Evolutionary conservation across 768 basidiomycete genomes (phyloP).

Genomic region (Clavulina sp.): DNA sequence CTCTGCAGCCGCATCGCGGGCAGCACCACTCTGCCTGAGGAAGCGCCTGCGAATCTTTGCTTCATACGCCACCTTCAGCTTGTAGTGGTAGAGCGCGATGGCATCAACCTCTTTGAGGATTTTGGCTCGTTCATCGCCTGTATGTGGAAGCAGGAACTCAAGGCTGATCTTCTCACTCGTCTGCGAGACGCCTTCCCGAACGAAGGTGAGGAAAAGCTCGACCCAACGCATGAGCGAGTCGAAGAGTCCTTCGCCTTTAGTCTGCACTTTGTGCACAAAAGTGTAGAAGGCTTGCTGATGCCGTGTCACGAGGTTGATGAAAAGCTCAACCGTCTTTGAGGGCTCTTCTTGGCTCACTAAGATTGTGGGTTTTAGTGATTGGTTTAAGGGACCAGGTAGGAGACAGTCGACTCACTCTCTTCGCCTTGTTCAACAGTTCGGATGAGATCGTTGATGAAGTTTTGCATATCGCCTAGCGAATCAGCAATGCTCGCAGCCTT

Average conservation of each 20-base stretch:
- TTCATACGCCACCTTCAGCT: constrained; percentile 83
- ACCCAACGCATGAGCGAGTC: constrained; percentile 93
- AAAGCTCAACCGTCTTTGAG: constrained; percentile 70
- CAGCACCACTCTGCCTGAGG: constrained; percentile 26
- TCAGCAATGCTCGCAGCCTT: constrained; percentile 93
- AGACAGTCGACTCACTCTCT: constrained; percentile 41
- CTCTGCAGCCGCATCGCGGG: constrained; percentile 37
- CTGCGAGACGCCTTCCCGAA: constrained; percentile 69
- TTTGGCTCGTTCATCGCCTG: constrained; percentile 51
- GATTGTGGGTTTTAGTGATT: not conserved
- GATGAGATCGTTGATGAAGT: constrained; percentile 88
- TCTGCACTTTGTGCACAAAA: constrained; percentile 97
- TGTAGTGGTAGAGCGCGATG: constrained; percentile 84
- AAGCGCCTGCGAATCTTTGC: constrained; percentile 80
- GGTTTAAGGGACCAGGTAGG: not conserved
- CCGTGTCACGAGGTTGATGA: constrained; percentile 81
- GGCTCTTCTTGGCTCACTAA: constrained; percentile 74
- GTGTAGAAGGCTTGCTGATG: constrained; percentile 93
- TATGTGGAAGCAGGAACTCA: constrained; percentile 78
- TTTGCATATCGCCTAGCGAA: constrained; percentile 79
- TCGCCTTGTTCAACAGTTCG: constrained; percentile 84
- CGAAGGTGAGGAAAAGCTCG: constrained; percentile 78
- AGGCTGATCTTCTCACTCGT: constrained; percentile 38
- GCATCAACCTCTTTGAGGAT: constrained; percentile 78
- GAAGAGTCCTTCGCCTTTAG: constrained; percentile 88